phyloP scores from a whole-genome alignment of 371 early-diverging fungal genomes.

The Lichtheimia ornata region DNA sequence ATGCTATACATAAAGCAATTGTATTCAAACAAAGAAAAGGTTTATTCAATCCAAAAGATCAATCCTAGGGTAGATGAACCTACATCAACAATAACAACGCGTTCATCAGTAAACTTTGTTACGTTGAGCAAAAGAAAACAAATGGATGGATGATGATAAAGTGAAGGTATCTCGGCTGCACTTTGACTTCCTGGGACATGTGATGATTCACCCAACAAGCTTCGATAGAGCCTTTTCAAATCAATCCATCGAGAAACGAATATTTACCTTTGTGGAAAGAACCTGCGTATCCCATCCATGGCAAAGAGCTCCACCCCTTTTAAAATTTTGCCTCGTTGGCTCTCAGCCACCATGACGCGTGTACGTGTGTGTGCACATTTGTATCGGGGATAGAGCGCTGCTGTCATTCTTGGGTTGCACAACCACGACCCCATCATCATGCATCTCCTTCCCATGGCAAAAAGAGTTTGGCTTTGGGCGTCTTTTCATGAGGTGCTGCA shows the following conservation, averaged over 20 bases:
- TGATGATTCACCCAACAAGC: conserved; percentile 15
- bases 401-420: neutral
- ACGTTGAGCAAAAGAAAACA: neutral
- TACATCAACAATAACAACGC: neutral
- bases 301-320: no score
- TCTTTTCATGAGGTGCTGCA: conserved; percentile 2
- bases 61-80: no score
- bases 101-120: neutral
- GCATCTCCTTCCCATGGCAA: neutral
- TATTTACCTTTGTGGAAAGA: conserved; percentile 5
- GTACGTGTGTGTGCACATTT: no score
- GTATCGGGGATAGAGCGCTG: neutral
- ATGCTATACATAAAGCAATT: no score
- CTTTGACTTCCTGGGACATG: conserved; percentile 17
- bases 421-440: neutral
- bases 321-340: no score
- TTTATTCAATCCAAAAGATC: no score
- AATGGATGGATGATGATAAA: neutral
- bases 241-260: neutral
- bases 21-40: no score
- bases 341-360: no score
- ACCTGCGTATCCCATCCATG: neutral
- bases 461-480: neutral
- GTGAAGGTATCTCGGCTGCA: conserved; percentile 12
- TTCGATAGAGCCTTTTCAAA: conserved; percentile 14